Evolutionary conservation across 2,329 filamentous ascomycete species (phyloP), one percentile per base, ranked within the genome.

Genomic region (Hypoxylon sp.): DNA sequence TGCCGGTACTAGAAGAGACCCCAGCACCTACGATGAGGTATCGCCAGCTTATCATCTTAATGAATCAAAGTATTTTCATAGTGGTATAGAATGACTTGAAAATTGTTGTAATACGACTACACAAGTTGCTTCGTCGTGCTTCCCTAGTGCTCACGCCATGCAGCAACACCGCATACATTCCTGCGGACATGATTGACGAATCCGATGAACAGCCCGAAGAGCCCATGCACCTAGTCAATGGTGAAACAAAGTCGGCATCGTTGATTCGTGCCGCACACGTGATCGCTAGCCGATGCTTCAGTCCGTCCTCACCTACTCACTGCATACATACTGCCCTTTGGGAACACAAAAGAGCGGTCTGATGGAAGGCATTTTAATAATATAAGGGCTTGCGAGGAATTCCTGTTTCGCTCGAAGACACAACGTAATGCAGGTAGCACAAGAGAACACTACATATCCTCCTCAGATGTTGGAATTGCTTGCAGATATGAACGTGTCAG

Each of bases 161-260:
- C 68, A 68, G 65, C 55, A 67, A 58, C 46, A 63, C 56, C 50
- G 37, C 63, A 57, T 63, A 29, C 43, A 52, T 47, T 65, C 65
- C 65, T 65, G 43, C 68, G 62, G 68, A 62, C 37, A 53, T 61
- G 61, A 55, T 65, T 51, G 61, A 63, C 58, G 48, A 67, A 70
- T 67, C 58, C 43, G 67, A 69, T 30, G 60, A 61, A 29, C 63
- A 58, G 48, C 51, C 63, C 63, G 58, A 61, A 58, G 46, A 67
- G 48, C 61, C 61, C 27, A 73, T 73, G 72, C 73, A 74, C 65
- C 71, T 73, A 74, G 70, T 70, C 62, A 53, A 74, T 69, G 71
- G 64, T 74, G 74, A 75, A 75, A 75, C 74, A 71, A 21, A 67
- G 59, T 29, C 65, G 48, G 53, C 67, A 65, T 62, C 32, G 53